phyloP scores from a whole-genome alignment of 768 basidiomycete species.

The Boletales sp. region DNA sequence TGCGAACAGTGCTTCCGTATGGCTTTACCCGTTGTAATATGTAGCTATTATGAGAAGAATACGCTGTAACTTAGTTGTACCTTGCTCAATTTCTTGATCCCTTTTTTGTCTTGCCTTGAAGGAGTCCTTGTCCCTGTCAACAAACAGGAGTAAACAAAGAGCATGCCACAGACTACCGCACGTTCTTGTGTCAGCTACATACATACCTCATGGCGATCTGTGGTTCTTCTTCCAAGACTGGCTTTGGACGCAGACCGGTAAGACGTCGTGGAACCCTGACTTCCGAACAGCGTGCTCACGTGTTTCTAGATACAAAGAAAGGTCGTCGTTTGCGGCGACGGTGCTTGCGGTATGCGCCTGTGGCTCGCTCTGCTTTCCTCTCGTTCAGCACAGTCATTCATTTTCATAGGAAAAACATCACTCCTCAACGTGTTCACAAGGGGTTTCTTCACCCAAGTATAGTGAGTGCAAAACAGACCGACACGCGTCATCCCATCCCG shows the following conservation, averaged over 20 bases:
- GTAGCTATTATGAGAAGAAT: constrained; percentile 15
- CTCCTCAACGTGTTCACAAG: constrained; percentile 84
- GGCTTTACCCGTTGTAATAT: constrained; percentile 8
- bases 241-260: constrained; percentile 48
- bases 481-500: neutral
- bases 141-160: constrained; percentile 24
- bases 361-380: constrained; percentile 2
- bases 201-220: constrained; percentile 49
- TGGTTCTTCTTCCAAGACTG: constrained; percentile 48
- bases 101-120: neutral
- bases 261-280: constrained; percentile 11
- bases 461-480: constrained; percentile 48
- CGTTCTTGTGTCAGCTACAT: constrained; percentile 1
- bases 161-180: constrained; percentile 1
- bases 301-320: constrained; percentile 48
- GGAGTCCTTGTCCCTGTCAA: neutral
- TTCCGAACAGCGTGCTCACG: constrained; percentile 11
- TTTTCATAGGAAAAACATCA: constrained; percentile 67
- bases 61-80: constrained; percentile 14
- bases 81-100: constrained; percentile 16
- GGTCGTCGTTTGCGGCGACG: constrained; percentile 93
- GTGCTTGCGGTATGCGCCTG: constrained; percentile 70
- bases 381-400: constrained; percentile 8
- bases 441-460: constrained; percentile 93
- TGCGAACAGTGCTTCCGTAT: constrained; percentile 5